Evolutionary conservation across 2,329 filamentous ascomycete genomes (phyloP).

Genomic region (Penicillium hesseltinei): DNA sequence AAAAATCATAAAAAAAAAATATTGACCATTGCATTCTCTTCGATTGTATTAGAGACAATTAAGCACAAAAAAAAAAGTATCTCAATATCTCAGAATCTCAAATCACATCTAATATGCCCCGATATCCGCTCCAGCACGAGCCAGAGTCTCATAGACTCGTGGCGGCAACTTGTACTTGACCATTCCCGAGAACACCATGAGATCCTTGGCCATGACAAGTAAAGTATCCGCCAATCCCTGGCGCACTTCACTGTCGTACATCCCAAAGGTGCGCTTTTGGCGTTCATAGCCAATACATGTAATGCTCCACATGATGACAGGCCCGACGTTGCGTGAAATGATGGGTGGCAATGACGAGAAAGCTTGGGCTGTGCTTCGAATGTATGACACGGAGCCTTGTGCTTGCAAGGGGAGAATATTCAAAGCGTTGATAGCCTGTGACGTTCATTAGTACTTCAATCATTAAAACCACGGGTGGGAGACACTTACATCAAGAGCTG

Average conservation of each 20-base stretch:
- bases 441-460: conserved; percentile 10
- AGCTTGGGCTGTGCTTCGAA: conserved; percentile 75
- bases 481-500: conserved; percentile 62
- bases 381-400: conserved; percentile 69
- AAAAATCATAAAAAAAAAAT: neutral
- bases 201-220: conserved; percentile 77
- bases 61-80: neutral
- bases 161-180: conserved; percentile 87
- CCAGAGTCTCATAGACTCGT: conserved; percentile 82
- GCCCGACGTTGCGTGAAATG: conserved; percentile 84
- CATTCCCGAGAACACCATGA: conserved; percentile 92
- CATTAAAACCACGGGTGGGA: conserved; percentile 2
- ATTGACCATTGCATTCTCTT: neutral
- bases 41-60: neutral
- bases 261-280: conserved; percentile 65
- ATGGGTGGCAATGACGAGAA: conserved; percentile 77
- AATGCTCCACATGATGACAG: conserved; percentile 91
- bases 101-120: conserved; percentile 37
- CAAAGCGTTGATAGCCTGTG: conserved; percentile 68
- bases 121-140: conserved; percentile 71
- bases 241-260: conserved; percentile 61
- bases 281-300: conserved; percentile 78
- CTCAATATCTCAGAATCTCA: neutral
- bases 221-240: conserved; percentile 63
- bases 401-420: conserved; percentile 78